Percentiles rank a stretch among this genome's conserved stretches.
Evolutionary conservation across 805 yeast species (phyloP).

Genomic region (Blastobotrys mokoenaii): DNA sequence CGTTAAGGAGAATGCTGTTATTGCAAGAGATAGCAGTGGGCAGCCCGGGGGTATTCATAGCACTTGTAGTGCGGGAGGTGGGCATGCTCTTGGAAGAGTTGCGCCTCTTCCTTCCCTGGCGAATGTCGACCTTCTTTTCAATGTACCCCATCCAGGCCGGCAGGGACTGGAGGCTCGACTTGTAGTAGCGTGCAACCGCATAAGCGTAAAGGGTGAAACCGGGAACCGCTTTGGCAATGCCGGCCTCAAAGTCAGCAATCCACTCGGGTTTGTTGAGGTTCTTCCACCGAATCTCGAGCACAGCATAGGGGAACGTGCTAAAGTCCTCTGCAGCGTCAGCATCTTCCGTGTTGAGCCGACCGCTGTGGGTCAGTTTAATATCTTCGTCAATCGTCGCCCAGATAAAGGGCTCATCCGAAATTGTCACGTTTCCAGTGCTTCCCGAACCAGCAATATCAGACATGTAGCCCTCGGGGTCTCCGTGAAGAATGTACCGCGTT

Average conservation of each 20-base stretch:
- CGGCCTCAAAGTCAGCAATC: conserved; percentile 33
- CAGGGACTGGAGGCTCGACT: conserved; percentile 24
- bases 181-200: conserved; percentile 27
- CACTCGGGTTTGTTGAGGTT: conserved; percentile 29
- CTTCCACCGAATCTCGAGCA: conserved; percentile 41
- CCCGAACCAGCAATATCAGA: conserved; percentile 1
- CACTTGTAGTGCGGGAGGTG: neutral
- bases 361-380: conserved; percentile 12
- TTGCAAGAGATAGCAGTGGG: neutral
- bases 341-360: conserved; percentile 1
- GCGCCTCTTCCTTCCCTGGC: conserved; percentile 18
- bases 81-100: neutral
- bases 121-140: conserved; percentile 33
- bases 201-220: conserved; percentile 32
- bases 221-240: conserved; percentile 41
- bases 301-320: conserved; percentile 38
- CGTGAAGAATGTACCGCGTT: conserved; percentile 19
- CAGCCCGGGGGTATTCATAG: neutral
- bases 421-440: neutral
- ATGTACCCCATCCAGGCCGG: conserved; percentile 36
- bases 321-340: conserved; percentile 4
- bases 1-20: conserved; percentile 4
- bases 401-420: conserved; percentile 12
- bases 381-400: conserved; percentile 33
- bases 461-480: conserved; percentile 2